Conservation (phyloP, 2,329 filamentous ascomycete species). For the Graphium sp. region DNA sequence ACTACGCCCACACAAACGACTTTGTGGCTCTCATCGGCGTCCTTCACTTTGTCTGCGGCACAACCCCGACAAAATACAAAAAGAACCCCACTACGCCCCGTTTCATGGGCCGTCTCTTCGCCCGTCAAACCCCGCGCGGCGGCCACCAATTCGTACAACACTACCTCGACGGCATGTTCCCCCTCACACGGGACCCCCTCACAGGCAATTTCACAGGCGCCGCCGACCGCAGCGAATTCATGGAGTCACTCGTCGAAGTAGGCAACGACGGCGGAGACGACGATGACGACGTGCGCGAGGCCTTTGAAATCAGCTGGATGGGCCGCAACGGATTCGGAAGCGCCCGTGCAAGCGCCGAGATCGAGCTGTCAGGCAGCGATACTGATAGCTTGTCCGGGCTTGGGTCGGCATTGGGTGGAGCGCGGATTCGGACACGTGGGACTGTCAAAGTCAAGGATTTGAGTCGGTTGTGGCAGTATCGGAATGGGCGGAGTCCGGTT, state of each 20-base stretch:
- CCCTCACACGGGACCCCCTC: slow-evolving; percentile 22
- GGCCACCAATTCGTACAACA: slow-evolving; percentile 45
- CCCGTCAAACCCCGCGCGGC: slow-evolving; percentile 25
- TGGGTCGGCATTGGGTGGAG: too few species aligned
- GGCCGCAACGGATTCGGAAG: slow-evolving; percentile 20
- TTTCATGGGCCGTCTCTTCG: slow-evolving; percentile 46
- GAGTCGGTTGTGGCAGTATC: slow-evolving; percentile 44
- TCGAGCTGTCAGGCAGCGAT: slow-evolving; percentile 23
- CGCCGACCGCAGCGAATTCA: slow-evolving; percentile 37
- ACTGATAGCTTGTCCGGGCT: too few species aligned
- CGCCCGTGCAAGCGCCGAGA: slow-evolving; percentile 15
- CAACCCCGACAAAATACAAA: slow-evolving; percentile 16
- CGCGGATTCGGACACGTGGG: slow-evolving; percentile 10
- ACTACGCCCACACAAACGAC: slow-evolving; percentile 60
- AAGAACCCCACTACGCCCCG: slow-evolving; percentile 30
- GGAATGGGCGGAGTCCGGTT: slow-evolving; percentile 37
- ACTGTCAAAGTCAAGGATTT: slow-evolving; percentile 39
- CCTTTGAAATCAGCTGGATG: slow-evolving; percentile 27
- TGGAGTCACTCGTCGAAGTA: slow-evolving; percentile 37
- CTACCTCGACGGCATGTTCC: slow-evolving; percentile 46
- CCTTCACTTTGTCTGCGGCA: slow-evolving; percentile 43
- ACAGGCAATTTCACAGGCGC: slow-evolving; percentile 23
- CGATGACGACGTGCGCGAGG: slow-evolving; percentile 24
- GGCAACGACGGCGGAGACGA: slow-evolving; percentile 23
- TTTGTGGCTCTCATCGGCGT: slow-evolving; percentile 63